A percentile compares a stretch with the other conserved stretches of the same genome.
phyloP scores from a whole-genome alignment of 1,139 yeast genomes.

The Yamadazyma aaseri region DNA sequence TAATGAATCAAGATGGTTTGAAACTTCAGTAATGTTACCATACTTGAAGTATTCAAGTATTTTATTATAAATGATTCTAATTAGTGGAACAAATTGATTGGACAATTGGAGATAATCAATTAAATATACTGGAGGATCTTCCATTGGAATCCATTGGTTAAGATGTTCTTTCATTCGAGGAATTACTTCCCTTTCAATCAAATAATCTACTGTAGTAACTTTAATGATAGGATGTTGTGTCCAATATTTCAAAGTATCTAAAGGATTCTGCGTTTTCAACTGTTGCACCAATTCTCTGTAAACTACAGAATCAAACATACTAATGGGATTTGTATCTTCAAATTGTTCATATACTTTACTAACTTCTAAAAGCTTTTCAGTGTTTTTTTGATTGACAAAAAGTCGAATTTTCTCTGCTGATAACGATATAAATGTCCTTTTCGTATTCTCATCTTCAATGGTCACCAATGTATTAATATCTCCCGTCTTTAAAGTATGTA shows the following conservation, averaged over 20 bases:
- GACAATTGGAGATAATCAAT: slow-evolving; percentile 12
- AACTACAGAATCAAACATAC: slow-evolving; percentile 13
- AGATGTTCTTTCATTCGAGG: slow-evolving; percentile 9
- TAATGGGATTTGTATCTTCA: slow-evolving; percentile 1
- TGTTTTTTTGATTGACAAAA: slow-evolving; percentile 5
- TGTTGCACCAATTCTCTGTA: slow-evolving; percentile 9
- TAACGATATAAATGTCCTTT: slow-evolving; percentile 10
- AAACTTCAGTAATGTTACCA: slow-evolving; percentile 1
- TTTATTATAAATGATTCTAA: slow-evolving; percentile 10
- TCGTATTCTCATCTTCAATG: slow-evolving; percentile 8
- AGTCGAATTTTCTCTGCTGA: slow-evolving; percentile 6
- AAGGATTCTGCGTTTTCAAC: slow-evolving; percentile 5
- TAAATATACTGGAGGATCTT: slow-evolving; percentile 10
- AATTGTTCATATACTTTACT: slow-evolving; percentile 7
- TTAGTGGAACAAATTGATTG: slow-evolving; percentile 6
- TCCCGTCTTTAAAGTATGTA: slow-evolving; percentile 3
- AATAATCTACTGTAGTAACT: slow-evolving; percentile 6
- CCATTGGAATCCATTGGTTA: slow-evolving; percentile 9
- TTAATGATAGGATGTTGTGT: slow-evolving; percentile 2
- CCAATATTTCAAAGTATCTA: slow-evolving; percentile 12
- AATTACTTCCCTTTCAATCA: slow-evolving; percentile 10
- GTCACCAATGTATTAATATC: slow-evolving; percentile 5
- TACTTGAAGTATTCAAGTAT: slow-evolving; percentile 8
- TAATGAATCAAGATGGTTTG: slow-evolving; percentile 6
- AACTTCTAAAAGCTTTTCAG: slow-evolving; percentile 4